These are phyloP conservation scores for Lupinus albus DNA, from an alignment of 306 rosid genomes.

Conservation along the genomic window DNA sequence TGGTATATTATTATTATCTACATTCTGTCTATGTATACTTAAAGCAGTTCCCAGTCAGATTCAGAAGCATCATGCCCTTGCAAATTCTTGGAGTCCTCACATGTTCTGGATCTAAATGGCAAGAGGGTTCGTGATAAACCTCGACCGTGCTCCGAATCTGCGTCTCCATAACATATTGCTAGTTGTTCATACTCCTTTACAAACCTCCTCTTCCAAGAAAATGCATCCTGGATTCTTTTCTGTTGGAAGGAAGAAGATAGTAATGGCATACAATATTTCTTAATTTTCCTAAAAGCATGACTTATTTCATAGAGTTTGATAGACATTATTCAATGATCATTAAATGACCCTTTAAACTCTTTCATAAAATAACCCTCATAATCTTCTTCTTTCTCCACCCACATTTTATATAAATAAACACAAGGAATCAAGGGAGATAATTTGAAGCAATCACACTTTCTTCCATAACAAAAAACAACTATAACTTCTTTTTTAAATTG, in stretches of 20 bases:
- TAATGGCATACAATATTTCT: slow-evolving; percentile 11
- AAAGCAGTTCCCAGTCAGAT: slow-evolving; percentile 83
- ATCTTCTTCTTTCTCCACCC: slow-evolving; percentile 3
- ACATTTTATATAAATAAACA: neutral
- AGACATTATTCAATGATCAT: no score
- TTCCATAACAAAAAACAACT: slow-evolving; percentile 2
- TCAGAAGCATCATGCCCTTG: slow-evolving; percentile 54
- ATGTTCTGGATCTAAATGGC: slow-evolving; percentile 41
- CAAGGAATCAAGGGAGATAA: slow-evolving; percentile 12
- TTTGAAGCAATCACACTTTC: slow-evolving; percentile 12
- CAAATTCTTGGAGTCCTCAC: slow-evolving; percentile 26
- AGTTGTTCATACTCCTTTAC: slow-evolving; percentile 82
- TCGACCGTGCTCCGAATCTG: slow-evolving; percentile 41
- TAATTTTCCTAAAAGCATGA: slow-evolving; percentile 33
- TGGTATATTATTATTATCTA: slow-evolving; percentile 44
- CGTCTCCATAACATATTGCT: slow-evolving; percentile 83
- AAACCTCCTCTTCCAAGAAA: slow-evolving; percentile 74
- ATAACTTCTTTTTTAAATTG: neutral
- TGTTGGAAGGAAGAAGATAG: slow-evolving; percentile 36
- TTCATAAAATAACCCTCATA: neutral
- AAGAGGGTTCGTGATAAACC: slow-evolving; percentile 27
- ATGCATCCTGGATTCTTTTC: slow-evolving; percentile 76
- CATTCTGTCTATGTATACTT: slow-evolving; percentile 31
- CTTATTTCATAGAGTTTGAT: neutral
- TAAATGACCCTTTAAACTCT: no score